A percentile compares a stretch with the other conserved stretches of the same genome.
Evolutionary conservation across 805 yeast genomes (phyloP).

Genomic region (Sugiyamaella americana): DNA sequence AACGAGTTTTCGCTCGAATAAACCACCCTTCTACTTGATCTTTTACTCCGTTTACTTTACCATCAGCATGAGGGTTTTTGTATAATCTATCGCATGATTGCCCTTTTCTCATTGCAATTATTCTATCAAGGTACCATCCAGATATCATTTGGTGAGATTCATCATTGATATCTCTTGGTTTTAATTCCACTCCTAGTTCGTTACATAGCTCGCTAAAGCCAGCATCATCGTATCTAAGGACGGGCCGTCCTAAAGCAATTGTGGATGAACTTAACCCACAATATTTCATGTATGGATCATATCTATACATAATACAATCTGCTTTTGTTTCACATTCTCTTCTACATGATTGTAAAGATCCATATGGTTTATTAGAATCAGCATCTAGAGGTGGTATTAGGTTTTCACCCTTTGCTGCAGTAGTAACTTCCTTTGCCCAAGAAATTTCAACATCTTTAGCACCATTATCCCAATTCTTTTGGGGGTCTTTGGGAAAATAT

Average conservation of each 20-base stretch:
- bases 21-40: slow-evolving; percentile 32
- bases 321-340: slow-evolving; percentile 17
- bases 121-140: slow-evolving; percentile 26
- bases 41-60: slow-evolving; percentile 20
- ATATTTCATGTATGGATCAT: slow-evolving; percentile 24
- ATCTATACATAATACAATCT: slow-evolving; percentile 26
- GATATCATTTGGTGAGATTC: slow-evolving; percentile 21
- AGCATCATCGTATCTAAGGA: slow-evolving; percentile 16
- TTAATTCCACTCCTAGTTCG: neutral
- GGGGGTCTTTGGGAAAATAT: slow-evolving; percentile 17
- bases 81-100: slow-evolving; percentile 24
- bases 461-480: slow-evolving; percentile 27
- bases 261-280: slow-evolving; percentile 26
- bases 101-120: slow-evolving; percentile 23
- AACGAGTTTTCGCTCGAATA: slow-evolving; percentile 21
- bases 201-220: slow-evolving; percentile 7
- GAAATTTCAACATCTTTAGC: slow-evolving; percentile 24
- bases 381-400: neutral
- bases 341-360: slow-evolving; percentile 20
- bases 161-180: slow-evolving; percentile 13
- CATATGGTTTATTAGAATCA: slow-evolving; percentile 15
- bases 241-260: slow-evolving; percentile 26
- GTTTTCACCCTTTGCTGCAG: neutral
- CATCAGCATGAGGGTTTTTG: slow-evolving; percentile 21
- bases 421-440: slow-evolving; percentile 7